A percentile compares a stretch with the other conserved stretches of the same genome.
These are phyloP conservation scores for Aspergillus thermomutatus DNA, from an alignment of 2,329 filamentous ascomycete genomes.

Conservation along the genomic window DNA sequence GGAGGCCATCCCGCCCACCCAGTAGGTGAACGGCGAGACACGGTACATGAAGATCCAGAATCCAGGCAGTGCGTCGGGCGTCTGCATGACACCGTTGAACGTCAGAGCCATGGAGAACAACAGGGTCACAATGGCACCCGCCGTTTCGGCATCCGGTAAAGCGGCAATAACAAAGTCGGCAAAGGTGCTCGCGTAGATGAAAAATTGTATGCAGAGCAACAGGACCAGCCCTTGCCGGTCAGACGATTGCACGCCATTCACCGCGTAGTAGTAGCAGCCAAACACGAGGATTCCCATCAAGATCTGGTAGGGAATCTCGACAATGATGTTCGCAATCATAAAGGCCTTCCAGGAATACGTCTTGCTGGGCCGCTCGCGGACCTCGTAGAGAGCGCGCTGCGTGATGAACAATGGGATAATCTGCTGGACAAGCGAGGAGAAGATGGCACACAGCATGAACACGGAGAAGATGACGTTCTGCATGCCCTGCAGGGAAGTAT, in stretches of 20 bases:
- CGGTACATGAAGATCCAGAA: conserved; percentile 66
- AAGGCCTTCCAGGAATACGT: conserved; percentile 84
- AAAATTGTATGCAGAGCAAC: conserved; percentile 69
- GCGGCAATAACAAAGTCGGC: conserved; percentile 71
- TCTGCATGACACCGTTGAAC: conserved; percentile 68
- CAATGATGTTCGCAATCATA: conserved; percentile 75
- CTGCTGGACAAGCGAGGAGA: conserved; percentile 44
- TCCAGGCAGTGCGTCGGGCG: conserved; percentile 58
- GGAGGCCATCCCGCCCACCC: conserved; percentile 62
- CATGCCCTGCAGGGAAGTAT: conserved; percentile 69
- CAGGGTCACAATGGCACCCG: conserved; percentile 70
- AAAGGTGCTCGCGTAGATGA: conserved; percentile 79
- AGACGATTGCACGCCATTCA: conserved; percentile 56
- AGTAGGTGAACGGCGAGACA: conserved; percentile 54
- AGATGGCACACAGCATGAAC: conserved; percentile 76
- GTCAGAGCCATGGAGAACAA: conserved; percentile 80
- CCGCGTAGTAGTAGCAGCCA: conserved; percentile 81
- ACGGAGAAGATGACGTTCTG: conserved; percentile 84
- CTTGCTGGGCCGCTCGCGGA: conserved; percentile 78
- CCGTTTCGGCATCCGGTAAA: conserved; percentile 69
- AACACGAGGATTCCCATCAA: conserved; percentile 71
- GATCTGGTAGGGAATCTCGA: conserved; percentile 82
- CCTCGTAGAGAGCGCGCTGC: conserved; percentile 77
- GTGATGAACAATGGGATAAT: conserved; percentile 78
- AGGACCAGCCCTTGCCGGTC: conserved; percentile 76